Evolutionary conservation across 352 stramenopile genomes (phyloP), one percentile per base, ranked within the genome.

Genomic region (Achlya hypogyna): DNA sequence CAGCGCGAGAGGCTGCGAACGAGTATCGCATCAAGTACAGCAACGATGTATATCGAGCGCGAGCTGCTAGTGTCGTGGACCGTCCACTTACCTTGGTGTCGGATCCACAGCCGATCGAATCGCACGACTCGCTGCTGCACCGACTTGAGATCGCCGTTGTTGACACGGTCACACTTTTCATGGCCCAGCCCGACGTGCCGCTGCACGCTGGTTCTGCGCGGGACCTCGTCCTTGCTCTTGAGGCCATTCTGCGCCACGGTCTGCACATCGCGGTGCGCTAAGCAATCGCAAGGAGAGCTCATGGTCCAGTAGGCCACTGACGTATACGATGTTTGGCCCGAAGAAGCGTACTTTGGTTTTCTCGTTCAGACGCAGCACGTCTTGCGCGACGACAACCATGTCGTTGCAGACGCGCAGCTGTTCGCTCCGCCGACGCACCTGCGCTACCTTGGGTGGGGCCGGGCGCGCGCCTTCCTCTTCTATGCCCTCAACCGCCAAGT

Each of bases 401-500:
- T 93, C n/a, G 77, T 89, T 20, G 72, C 69, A 0, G 71, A 88
- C 63, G 79, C 86, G 9, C 71, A 81, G 51, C 54, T 68, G 10
- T 64, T 82, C 12, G 32, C 69, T 16, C 51, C 72, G 20, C 71
- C 74, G 14, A 34, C 40, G 16, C 79, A 78, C n/a, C 70, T 87
- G 2, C 71, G 74, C 25, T 77, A 75, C 70, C 53, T 93, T 4
- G 84, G 84, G 0, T 93, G 84, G 84, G 87, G 75, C 3, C 74
- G 72, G n/a, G 76, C 84, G 5, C 84, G 84, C 4, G 78, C 77
- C 1, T 79, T 91, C 51, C 63, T 93, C 8, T 73, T 85, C 20
- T 49, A 84, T 43, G 81, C 82, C n/a, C 70, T 93, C 49, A 93
- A 88, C 52, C 87, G 83, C 62, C 79, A 79, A 34, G 79, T 93